A percentile compares a stretch with the other conserved stretches of the same genome.
Evolutionary conservation across 768 basidiomycete genomes (phyloP).

Genomic region (Suillus brevipes): DNA sequence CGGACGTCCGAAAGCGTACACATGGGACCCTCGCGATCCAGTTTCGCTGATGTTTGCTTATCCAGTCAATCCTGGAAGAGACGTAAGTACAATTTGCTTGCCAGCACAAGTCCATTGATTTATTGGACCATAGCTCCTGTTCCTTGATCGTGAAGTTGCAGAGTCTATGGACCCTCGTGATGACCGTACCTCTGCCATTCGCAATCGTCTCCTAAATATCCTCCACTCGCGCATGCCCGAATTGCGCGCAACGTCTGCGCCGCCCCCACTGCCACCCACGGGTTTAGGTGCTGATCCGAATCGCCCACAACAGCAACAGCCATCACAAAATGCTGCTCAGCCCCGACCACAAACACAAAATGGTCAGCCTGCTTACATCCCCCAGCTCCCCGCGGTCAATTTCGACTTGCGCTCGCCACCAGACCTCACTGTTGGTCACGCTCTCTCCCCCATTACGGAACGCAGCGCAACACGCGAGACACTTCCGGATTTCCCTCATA

Average conservation of each 20-base stretch:
- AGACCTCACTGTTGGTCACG: conserved; percentile 22
- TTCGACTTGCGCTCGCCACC: conserved; percentile 37
- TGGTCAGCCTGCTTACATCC: conserved; percentile 20
- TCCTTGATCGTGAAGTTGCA: conserved; percentile 83
- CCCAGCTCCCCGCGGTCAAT: conserved; percentile 62
- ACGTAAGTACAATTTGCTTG: conserved; percentile 52
- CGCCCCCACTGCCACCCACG: conserved; percentile 23
- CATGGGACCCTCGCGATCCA: conserved; percentile 86
- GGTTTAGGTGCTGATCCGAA: conserved; percentile 14
- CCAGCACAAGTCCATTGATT: conserved; percentile 17
- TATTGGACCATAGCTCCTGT: conserved; percentile 58
- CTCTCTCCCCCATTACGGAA: conserved; percentile 72
- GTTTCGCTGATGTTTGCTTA: conserved; percentile 91
- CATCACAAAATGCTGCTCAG: conserved; percentile 29
- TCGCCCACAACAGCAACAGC: conserved; percentile 27
- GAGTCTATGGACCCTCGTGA: conserved; percentile 76
- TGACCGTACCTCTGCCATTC: conserved; percentile 71
- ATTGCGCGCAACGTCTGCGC: conserved; percentile 1
- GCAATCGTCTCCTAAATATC: conserved; percentile 61
- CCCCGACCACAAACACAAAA: conserved; percentile 14
- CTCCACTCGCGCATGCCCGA: conserved; percentile 62
- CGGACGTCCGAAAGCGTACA: conserved; percentile 82
- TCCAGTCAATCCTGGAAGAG: conserved; percentile 80
- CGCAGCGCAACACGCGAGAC: conserved; percentile 35
- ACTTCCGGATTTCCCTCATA: conserved; percentile 17